Base-by-base conservation (phyloP, 2,329 filamentous ascomycete species). In the Talaromyces amestolkiae region DNA sequence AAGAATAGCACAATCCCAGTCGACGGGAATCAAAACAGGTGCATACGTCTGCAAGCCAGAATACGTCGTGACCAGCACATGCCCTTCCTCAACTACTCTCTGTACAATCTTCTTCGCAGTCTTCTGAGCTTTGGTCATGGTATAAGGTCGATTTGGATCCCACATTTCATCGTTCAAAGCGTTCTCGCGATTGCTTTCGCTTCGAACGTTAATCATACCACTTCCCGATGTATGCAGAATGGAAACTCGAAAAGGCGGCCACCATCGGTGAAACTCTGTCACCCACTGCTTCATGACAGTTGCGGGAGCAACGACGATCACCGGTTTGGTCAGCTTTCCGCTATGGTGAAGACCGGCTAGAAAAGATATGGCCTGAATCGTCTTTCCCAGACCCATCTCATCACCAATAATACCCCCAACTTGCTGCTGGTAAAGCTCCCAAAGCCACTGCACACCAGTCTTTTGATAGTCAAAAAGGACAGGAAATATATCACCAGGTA, bases 361-460 rank as follows among this genome's bases (percentile, higher is more conserved):
- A 71, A 96, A 96, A 0, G 92, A 89, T 60, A 91, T 91, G 54
- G 88, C 84, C 73, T 91, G 89, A 31, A 91, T 90, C 1, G 95
- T 99, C 80, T 99, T 99, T 3, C 95, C 95, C n/a, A 99, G 81
- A 0, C 96, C 95, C 95, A 99, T 99, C 77, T 99, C 95, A 73
- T 99, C 95, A 6, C 94, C 95, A 45, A 99, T 86, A 63, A 99
- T 98, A 2, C 95, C 95, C 27, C 95, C 95, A 5, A 97, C 93
- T 67, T 90, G 87, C 75, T 97, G 93, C 64, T 89, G 87, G 75
- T 96, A 94, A 2, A 99, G 82, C 76, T 99, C 94, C 76, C 92
- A 93, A 7, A 99, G 85, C 95, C 95, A 99, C 74, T 97, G 91
- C 3, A 99, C 93, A 3, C 94, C 93, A 0, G 93, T 97, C 77